Base-by-base conservation (phyloP, 805 yeast genomes). In the Jamesozyma spencerorum region DNA sequence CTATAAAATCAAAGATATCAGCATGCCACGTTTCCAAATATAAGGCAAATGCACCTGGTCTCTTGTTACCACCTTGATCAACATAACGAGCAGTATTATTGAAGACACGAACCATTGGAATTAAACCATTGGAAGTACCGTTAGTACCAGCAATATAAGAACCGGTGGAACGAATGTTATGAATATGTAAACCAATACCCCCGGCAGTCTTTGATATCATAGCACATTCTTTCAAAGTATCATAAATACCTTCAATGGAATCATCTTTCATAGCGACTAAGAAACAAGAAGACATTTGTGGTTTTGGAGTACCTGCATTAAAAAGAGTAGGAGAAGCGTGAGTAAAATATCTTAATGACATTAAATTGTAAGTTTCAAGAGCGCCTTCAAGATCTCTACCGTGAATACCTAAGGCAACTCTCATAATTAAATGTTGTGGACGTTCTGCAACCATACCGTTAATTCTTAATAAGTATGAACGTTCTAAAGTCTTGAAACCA, bases 11-110 rank as follows among this genome's bases (percentile, higher is more conserved):
- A 60, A 85, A 82, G 28, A 90, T 72, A 54, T 90, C 98, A 10
- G 83, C 75, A 59, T 90, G 98, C 98, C 98, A 90, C 41, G 98
- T 97, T 65, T 90, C 98, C 29, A 90, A 62, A 64, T 88, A 90
- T 29, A 87, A 65, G 28, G 96, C 95, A 63, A 90, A 84, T 3
- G 98, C 98, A 47, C 97, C 97, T 0, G 98, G 98, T 55, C 98
- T 72, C 64, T 88, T 88, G 66, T 90, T 90, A 41, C 97, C 97
- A 47, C 98, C 98, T 70, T 90, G 98, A 55, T 90, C 97, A 32
- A 90, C 97, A 57, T 88, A 90, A 52, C 96, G 76, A 15, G 98
- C 97, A 19, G 97, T 87, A 65, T 86, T 83, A 69, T 90, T 90
- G 68, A 80, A 90, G 8, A 90, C 97, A 51, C 95, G 77, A 20